A percentile compares a stretch with the other conserved stretches of the same genome.
These are phyloP conservation scores for Psilocybe azurescens DNA, from an alignment of 768 basidiomycete species.

Conservation along the genomic window DNA sequence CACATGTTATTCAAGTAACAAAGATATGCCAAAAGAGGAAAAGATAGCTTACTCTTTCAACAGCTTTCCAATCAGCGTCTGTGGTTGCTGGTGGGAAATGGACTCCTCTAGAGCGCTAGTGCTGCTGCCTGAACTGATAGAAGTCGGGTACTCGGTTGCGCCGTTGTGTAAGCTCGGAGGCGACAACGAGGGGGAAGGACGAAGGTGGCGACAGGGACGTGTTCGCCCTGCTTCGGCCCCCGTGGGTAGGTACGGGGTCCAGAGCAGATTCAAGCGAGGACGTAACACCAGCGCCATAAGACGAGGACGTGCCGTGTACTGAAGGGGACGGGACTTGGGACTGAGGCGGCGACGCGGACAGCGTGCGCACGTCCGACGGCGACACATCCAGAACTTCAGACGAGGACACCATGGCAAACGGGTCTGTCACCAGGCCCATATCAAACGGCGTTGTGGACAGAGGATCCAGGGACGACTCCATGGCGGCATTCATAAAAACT, in stretches of 20 bases:
- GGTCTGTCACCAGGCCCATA: constrained; percentile 36
- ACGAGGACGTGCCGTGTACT: constrained; percentile 42
- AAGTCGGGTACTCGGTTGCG: constrained; percentile 23
- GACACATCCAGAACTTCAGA: constrained; percentile 44
- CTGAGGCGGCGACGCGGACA: constrained; percentile 39
- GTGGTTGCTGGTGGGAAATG: constrained; percentile 27
- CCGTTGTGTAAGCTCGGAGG: constrained; percentile 14
- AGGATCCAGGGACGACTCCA: constrained; percentile 39
- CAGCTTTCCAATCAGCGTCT: constrained; percentile 48
- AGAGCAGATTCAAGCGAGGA: constrained; percentile 53
- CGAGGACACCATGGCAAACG: constrained; percentile 36
- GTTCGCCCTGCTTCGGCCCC: constrained; percentile 43
- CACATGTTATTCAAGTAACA: constrained; percentile 18
- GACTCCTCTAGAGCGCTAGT: constrained; percentile 24
- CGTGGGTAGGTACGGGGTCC: constrained; percentile 38
- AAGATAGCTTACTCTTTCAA: constrained; percentile 51
- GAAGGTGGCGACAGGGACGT: constrained; percentile 39
- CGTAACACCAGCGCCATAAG: constrained; percentile 41
- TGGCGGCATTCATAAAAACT: constrained; percentile 31
- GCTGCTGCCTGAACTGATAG: constrained; percentile 16
- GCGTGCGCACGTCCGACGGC: constrained; percentile 38
- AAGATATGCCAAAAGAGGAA: constrained; percentile 13
- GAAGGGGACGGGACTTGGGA: constrained; percentile 43
- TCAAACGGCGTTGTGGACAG: constrained; percentile 42
- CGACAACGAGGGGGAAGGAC: constrained; percentile 24